phyloP scores from a whole-genome alignment of 2,329 filamentous ascomycete species.

The Neonectria hederae region DNA sequence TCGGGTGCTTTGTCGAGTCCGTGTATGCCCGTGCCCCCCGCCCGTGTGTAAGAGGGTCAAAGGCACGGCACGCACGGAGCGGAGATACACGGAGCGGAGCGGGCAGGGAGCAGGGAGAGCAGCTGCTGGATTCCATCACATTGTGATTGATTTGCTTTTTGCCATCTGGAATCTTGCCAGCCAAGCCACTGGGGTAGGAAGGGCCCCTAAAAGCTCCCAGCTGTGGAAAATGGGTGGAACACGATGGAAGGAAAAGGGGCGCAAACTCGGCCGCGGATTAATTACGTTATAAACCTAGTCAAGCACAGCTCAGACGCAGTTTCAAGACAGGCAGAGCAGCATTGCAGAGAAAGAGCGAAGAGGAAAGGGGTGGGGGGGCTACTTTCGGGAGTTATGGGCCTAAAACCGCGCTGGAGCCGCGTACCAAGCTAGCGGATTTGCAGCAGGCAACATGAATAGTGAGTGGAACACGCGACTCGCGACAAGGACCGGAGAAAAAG shows the following conservation, averaged over 20 bases:
- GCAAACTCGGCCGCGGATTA: not conserved
- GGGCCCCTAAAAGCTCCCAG: not conserved
- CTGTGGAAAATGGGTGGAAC: slow-evolving; percentile 18
- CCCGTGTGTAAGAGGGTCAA: not conserved
- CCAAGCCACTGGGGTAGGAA: not conserved
- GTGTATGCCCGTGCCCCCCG: not conserved
- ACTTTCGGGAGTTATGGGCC: not conserved
- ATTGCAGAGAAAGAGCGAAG: not conserved
- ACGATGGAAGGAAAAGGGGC: slow-evolving; percentile 7
- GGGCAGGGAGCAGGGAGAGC: not conserved
- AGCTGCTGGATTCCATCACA: not conserved
- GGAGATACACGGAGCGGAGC: slow-evolving; percentile 11
- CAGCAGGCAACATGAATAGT: not conserved
- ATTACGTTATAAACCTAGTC: slow-evolving; percentile 8
- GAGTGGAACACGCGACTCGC: slow-evolving; percentile 2
- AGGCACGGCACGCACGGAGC: not conserved
- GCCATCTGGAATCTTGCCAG: not conserved
- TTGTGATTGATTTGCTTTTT: slow-evolving; percentile 16
- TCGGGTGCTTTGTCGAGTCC: not conserved
- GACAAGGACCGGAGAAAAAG: not conserved
- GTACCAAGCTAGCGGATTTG: not conserved
- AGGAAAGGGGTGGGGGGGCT: too few species aligned
- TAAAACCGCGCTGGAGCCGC: not conserved
- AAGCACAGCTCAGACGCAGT: not conserved
- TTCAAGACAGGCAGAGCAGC: slow-evolving; percentile 11